Evolutionary conservation across 1,284 basidiomycete species (phyloP).

Genomic region (Coniferiporia weirii): DNA sequence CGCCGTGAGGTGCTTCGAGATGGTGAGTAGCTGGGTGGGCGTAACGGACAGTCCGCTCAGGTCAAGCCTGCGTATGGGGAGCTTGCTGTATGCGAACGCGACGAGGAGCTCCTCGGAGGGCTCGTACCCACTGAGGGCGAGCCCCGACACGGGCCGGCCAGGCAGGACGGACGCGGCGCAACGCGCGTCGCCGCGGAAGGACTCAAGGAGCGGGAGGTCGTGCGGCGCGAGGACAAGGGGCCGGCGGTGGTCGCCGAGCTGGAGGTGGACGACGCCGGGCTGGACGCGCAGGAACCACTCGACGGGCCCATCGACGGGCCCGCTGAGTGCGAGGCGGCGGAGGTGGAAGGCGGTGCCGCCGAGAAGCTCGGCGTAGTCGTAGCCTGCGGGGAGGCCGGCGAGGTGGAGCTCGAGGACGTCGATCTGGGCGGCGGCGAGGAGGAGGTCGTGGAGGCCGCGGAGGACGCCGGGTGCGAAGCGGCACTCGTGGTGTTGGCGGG

Average conservation of each 20-base stretch:
- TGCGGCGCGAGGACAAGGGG: constrained; percentile 32
- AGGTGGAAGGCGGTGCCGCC: constrained; percentile 32
- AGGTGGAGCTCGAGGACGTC: constrained; percentile 54
- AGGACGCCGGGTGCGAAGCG: constrained; percentile 25
- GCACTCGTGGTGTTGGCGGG: constrained; percentile 29
- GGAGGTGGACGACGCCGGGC: constrained; percentile 42
- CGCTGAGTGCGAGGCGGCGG: constrained; percentile 46
- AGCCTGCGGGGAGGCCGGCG: constrained; percentile 30
- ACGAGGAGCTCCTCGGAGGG: constrained; percentile 46
- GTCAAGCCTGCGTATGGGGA: constrained; percentile 49
- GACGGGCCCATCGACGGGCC: constrained; percentile 36
- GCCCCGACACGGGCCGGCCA: constrained; percentile 48
- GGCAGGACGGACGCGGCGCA: constrained; percentile 55
- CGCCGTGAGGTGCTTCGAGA: constrained; percentile 45
- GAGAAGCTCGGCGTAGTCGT: constrained; percentile 26
- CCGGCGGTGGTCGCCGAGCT: constrained; percentile 43
- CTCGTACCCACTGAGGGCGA: constrained; percentile 53
- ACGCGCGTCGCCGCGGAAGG: constrained; percentile 54
- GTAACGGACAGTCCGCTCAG: constrained; percentile 54
- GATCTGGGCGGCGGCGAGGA: constrained; percentile 27
- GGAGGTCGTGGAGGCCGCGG: constrained; percentile 20
- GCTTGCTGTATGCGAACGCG: constrained; percentile 40
- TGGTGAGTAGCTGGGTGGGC: constrained; percentile 47
- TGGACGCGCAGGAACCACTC: constrained; percentile 39
- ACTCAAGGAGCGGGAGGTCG: constrained; percentile 41